These are phyloP conservation scores for Elaeagnus macrophylla DNA, from an alignment of 306 rosid species.

Conservation along the genomic window DNA sequence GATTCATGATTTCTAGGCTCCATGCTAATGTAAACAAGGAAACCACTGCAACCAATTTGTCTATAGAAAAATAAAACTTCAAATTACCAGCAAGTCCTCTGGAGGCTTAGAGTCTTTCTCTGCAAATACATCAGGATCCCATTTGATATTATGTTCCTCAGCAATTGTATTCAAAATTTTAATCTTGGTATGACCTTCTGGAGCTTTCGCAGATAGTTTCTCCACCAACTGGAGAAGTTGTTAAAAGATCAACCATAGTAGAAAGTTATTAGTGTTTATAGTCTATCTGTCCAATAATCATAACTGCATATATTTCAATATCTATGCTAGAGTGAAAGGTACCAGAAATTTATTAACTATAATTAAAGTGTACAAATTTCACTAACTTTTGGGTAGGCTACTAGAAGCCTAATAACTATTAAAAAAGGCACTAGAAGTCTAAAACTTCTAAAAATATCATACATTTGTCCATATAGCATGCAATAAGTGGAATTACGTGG, in stretches of 20 bases:
- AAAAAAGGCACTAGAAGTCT: too few relatives aligned
- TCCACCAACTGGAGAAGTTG: constrained; percentile 63
- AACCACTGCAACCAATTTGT: neutral
- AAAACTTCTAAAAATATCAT: too few relatives aligned
- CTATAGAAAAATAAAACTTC: constrained; percentile 4
- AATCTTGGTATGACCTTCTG: constrained; percentile 74
- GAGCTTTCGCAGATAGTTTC: constrained; percentile 87
- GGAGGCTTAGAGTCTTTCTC: constrained; percentile 45
- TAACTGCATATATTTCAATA: neutral
- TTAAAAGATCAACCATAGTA: constrained; percentile 18
- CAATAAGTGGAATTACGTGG: too few relatives aligned
- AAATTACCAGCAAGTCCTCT: constrained; percentile 59
- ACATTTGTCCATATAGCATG: too few relatives aligned
- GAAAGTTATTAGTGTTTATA: constrained; percentile 4
- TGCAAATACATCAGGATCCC: constrained; percentile 69
- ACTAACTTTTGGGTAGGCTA: too few relatives aligned
- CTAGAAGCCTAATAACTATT: too few relatives aligned
- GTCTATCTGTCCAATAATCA: neutral
- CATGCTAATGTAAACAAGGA: neutral
- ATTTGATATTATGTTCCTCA: constrained; percentile 79
- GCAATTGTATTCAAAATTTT: constrained; percentile 74
- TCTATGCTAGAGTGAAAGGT: too few relatives aligned
- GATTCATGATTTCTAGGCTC: neutral
- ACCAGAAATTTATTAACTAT: too few relatives aligned
- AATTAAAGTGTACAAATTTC: too few relatives aligned